Conservation (phyloP, 352 stramenopile genomes). For the Elongisporangium undulatum region DNA sequence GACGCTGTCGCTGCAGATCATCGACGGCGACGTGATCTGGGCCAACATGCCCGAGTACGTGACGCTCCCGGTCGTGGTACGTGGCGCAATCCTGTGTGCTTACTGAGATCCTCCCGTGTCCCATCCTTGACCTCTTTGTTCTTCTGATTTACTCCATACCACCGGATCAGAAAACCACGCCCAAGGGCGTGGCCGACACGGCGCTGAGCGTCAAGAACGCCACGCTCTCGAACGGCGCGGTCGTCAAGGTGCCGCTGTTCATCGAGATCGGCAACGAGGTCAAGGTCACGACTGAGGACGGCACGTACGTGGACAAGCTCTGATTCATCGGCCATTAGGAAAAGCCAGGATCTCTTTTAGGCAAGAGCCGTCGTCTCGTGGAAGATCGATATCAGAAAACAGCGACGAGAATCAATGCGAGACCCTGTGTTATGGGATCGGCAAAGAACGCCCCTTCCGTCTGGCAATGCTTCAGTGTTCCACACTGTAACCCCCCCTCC, state of each 20-base stretch:
- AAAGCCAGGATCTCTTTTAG: not conserved
- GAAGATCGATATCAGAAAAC: not conserved
- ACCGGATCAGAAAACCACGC: constrained; percentile 53
- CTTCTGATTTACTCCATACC: not conserved
- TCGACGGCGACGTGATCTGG: constrained; percentile 81
- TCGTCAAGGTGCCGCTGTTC: constrained; percentile 82
- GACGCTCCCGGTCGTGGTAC: constrained; percentile 62
- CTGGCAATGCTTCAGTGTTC: not conserved
- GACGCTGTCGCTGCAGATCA: constrained; percentile 78
- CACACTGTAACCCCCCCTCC: no score
- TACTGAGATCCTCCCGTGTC: not conserved
- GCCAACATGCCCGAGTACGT: constrained; percentile 84
- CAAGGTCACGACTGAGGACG: constrained; percentile 69
- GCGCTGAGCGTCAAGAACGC: constrained; percentile 80
- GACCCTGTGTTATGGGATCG: not conserved
- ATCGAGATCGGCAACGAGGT: constrained; percentile 78
- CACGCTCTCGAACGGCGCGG: constrained; percentile 68
- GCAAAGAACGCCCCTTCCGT: not conserved
- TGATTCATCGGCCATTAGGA: constrained; percentile 13
- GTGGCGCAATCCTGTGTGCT: constrained; percentile 1
- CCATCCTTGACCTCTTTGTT: not conserved
- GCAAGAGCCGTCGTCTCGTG: not conserved
- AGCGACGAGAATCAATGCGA: not conserved
- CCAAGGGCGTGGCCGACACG: constrained; percentile 72
- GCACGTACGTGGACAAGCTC: constrained; percentile 73